Conservation (phyloP, 257 asterid genomes). For the Oldenlandia corymbosa region DNA sequence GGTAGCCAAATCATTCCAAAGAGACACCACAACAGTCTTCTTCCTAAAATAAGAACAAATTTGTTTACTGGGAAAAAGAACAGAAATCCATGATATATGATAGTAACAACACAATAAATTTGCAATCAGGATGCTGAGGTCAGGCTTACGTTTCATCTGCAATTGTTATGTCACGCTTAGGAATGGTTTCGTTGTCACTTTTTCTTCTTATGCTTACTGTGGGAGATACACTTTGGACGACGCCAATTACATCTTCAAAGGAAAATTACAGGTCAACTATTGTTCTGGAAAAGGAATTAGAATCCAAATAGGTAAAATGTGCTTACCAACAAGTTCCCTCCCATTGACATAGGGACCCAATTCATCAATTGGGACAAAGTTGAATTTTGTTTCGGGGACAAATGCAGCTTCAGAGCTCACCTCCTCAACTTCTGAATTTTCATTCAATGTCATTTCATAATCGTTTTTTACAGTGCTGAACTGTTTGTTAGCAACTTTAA, state of each 20-base stretch:
- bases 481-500: constrained; percentile 84
- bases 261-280: constrained; percentile 9
- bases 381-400: constrained; percentile 69
- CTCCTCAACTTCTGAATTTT: constrained; percentile 78
- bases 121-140: not conserved
- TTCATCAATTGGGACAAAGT: constrained; percentile 78
- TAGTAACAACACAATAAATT: not conserved
- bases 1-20: constrained; percentile 39
- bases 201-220: constrained; percentile 82
- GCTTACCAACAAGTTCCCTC: constrained; percentile 83
- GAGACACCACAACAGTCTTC: constrained; percentile 52
- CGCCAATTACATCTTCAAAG: constrained; percentile 81
- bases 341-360: constrained; percentile 82
- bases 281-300: not conserved
- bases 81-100: not conserved
- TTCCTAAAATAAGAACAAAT: constrained; percentile 41
- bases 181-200: constrained; percentile 59
- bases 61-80: not conserved
- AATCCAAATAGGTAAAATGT: not conserved
- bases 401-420: constrained; percentile 54
- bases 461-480: constrained; percentile 81
- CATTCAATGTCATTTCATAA: constrained; percentile 89
- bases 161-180: constrained; percentile 87
- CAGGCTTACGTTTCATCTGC: constrained; percentile 79
- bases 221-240: constrained; percentile 73